phyloP scores from a whole-genome alignment of 352 stramenopile genomes.

The Phytophthora vignae region DNA sequence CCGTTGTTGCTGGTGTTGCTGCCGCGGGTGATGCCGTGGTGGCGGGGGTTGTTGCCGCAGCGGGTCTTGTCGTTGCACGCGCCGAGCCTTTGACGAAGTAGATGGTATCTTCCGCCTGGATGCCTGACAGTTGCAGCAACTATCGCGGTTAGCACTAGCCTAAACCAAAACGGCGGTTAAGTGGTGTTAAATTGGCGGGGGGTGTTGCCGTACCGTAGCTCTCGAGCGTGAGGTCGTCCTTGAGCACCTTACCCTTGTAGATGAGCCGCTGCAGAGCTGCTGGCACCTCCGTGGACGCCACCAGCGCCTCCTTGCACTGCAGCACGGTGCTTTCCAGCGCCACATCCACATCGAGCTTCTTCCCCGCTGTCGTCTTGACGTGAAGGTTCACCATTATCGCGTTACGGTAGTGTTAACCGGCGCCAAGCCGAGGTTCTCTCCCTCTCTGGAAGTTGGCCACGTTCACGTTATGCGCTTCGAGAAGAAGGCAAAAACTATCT shows the following conservation, averaged over 20 bases:
- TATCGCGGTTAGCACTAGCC: not conserved
- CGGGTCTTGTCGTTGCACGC: constrained; percentile 23
- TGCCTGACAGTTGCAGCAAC: constrained; percentile 42
- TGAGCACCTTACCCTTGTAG: constrained; percentile 92
- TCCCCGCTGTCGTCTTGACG: constrained; percentile 86
- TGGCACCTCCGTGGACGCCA: constrained; percentile 70
- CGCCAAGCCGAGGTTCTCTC: constrained; percentile 1
- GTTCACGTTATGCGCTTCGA: constrained; percentile 1
- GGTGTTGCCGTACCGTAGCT: constrained; percentile 74
- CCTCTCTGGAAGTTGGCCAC: constrained; percentile 11
- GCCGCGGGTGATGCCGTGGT: constrained; percentile 21
- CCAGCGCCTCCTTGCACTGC: constrained; percentile 83
- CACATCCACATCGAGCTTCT: constrained; percentile 82
- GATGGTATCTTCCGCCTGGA: constrained; percentile 81
- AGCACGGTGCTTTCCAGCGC: constrained; percentile 74
- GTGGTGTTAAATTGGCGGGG: not conserved
- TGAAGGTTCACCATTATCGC: constrained; percentile 72
- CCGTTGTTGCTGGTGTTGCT: constrained; percentile 17
- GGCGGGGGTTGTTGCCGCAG: constrained; percentile 25
- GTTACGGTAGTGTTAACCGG: not conserved
- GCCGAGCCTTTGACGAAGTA: constrained; percentile 87
- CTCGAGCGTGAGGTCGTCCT: constrained; percentile 86
- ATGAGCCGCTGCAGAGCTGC: constrained; percentile 88
- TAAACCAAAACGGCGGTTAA: not conserved
- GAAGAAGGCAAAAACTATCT: not conserved